Conservation (phyloP, 1,284 basidiomycete genomes). For the Rhodotorula sp. region DNA sequence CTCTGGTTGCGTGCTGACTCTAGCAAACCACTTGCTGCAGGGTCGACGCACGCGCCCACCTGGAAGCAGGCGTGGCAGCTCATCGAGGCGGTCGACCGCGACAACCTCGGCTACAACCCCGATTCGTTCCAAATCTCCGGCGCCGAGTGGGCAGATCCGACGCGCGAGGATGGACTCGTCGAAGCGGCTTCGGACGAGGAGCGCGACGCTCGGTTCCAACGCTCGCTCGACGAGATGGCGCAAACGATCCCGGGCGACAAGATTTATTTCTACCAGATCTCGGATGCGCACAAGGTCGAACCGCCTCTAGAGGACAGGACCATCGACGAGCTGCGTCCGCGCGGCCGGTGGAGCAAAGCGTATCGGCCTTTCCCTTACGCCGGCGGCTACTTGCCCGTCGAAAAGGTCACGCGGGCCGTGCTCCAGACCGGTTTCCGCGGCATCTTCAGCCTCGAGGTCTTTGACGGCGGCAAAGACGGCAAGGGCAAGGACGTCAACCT, state of each 20-base stretch:
- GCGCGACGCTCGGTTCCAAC: slow-evolving; percentile 22
- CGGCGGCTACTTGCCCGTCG: slow-evolving; percentile 37
- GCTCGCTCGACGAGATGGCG: slow-evolving; percentile 29
- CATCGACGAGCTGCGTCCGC: slow-evolving; percentile 27
- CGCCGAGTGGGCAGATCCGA: slow-evolving; percentile 25
- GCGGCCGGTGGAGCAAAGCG: slow-evolving; percentile 40
- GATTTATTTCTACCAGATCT: slow-evolving; percentile 34
- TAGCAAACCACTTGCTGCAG: neutral
- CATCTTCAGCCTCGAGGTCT: slow-evolving; percentile 33
- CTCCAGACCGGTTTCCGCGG: slow-evolving; percentile 38
- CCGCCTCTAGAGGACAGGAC: slow-evolving; percentile 34
- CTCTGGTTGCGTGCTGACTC: neutral
- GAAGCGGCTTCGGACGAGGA: slow-evolving; percentile 1
- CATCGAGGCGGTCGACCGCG: slow-evolving; percentile 28
- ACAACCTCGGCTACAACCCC: slow-evolving; percentile 13
- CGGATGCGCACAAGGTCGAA: slow-evolving; percentile 31
- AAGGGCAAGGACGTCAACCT: slow-evolving; percentile 3
- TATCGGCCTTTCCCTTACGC: slow-evolving; percentile 38
- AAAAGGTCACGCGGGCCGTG: slow-evolving; percentile 24
- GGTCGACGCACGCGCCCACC: slow-evolving; percentile 33
- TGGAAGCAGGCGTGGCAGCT: slow-evolving; percentile 36
- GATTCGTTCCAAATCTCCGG: slow-evolving; percentile 20
- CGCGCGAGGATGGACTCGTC: slow-evolving; percentile 12
- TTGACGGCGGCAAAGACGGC: slow-evolving; percentile 8
- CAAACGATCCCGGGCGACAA: slow-evolving; percentile 19